Evolutionary conservation across 352 stramenopile species (phyloP).

Genomic region (Phytophthora sojae): DNA sequence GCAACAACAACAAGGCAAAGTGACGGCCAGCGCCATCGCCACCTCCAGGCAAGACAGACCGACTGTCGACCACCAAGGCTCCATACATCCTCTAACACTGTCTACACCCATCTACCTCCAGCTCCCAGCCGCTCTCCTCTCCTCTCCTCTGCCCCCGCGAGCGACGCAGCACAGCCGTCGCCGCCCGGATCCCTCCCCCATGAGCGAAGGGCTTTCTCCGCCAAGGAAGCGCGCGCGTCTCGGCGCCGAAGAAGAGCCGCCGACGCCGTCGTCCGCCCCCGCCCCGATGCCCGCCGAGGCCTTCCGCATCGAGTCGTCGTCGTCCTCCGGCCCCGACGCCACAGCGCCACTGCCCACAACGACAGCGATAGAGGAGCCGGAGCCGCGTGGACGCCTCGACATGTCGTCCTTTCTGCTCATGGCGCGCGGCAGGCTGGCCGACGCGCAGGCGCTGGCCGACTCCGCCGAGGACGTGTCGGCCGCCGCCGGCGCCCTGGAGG

Average conservation of each 20-base stretch:
- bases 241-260: constrained; percentile 32
- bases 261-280: not conserved
- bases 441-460: constrained; percentile 22
- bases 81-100: no score
- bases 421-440: constrained; percentile 35
- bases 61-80: no score
- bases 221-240: constrained; percentile 49
- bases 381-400: constrained; percentile 27
- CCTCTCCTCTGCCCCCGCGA: not conserved
- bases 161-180: not conserved
- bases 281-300: no score
- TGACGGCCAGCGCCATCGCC: not conserved
- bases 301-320: not conserved
- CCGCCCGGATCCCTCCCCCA: constrained; percentile 5
- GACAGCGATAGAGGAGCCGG: constrained; percentile 13
- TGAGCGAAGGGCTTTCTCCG: constrained; percentile 47
- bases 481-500: constrained; percentile 32
- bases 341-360: no score
- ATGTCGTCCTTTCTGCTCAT: constrained; percentile 52
- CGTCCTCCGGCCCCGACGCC: not conserved
- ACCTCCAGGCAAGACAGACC: no score
- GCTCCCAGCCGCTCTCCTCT: no score
- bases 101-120: no score
- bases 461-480: constrained; percentile 20
- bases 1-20: constrained; percentile 1